A percentile compares a stretch with the other conserved stretches of the same genome.
Conservation (phyloP, 164 flowering plant genomes). For the Tetracentron sinense region DNA sequence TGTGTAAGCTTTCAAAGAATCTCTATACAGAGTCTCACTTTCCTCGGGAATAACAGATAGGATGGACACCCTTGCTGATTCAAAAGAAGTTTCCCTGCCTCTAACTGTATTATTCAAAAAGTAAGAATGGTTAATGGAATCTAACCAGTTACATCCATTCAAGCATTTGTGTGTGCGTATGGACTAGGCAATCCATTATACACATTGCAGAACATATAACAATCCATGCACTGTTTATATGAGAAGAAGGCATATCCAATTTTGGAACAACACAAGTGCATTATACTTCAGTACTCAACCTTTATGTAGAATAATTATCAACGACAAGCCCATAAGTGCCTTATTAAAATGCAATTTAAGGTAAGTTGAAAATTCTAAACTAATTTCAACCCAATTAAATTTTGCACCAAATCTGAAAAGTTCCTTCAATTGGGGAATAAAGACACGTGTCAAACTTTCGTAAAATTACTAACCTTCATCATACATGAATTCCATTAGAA, state of each 20-base stretch:
- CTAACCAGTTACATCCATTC: neutral
- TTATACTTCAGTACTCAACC: no score
- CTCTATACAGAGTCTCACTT: constrained; percentile 21
- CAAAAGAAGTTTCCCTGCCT: constrained; percentile 41
- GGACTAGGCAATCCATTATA: neutral
- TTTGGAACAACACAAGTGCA: no score
- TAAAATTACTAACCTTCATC: no score
- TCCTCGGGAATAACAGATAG: constrained; percentile 37
- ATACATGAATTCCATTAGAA: neutral
- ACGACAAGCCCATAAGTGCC: neutral
- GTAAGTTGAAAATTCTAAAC: neutral
- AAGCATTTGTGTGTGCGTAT: neutral
- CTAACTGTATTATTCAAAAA: constrained; percentile 32
- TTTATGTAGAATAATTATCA: no score
- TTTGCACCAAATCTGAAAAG: no score
- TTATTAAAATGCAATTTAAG: no score
- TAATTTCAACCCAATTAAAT: neutral
- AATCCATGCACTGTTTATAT: no score
- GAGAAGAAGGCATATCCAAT: no score
- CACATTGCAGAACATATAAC: neutral
- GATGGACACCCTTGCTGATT: constrained; percentile 35
- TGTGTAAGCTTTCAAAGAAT: constrained; percentile 26
- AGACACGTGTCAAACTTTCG: no score
- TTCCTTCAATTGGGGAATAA: no score
- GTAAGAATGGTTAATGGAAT: neutral